Evolutionary conservation across 1,139 yeast genomes (phyloP), one percentile per base, ranked within the genome.

Genomic region (Pichia sp.): DNA sequence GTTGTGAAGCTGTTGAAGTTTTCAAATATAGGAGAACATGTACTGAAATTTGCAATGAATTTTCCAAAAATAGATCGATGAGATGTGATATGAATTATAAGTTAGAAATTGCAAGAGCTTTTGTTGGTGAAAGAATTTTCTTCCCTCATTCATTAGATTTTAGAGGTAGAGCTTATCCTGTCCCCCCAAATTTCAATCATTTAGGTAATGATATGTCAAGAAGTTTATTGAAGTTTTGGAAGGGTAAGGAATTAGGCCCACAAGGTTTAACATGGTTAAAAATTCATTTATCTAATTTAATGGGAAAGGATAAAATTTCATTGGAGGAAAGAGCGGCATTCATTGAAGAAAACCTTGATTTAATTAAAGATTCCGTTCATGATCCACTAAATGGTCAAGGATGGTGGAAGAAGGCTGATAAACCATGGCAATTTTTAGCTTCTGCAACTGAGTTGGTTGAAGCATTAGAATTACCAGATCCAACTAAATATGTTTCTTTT

Each of bases 61-160:
- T 78, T 41, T 75, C 85, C 13, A 69, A 80, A 24, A 70, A 74
- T 50, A 79, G 91, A 60, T 88, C 97, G 0, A 84, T 81, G 60
- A 75, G 99, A 62, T 91, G 98, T 66, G 97, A 89, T 61, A 72
- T 86, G 50, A 91, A 91, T 60, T 91, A 93, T 62, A 89, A 87
- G 60, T 67, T 91, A 41, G 98, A 91, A 61, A 88, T 91, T 59
- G 97, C 98, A 0, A 74, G 98, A 52, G 96, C 95, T 0, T 87
- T 81, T 54, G 66, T 81, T 31, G 93, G 93, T 19, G 98, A 91
- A 61, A 81, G 85, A 56, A 78, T 91, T 56, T 89, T 78, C 60
- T 86, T 89, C 67, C 97, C 98, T 6, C 96, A 91, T 60, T 88
- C 88, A 54, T 69, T 91, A 41, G 98, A 91, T 62, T 89, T 89